Base-by-base conservation (phyloP, 768 basidiomycete genomes). In the Macrocybe gigantea region DNA sequence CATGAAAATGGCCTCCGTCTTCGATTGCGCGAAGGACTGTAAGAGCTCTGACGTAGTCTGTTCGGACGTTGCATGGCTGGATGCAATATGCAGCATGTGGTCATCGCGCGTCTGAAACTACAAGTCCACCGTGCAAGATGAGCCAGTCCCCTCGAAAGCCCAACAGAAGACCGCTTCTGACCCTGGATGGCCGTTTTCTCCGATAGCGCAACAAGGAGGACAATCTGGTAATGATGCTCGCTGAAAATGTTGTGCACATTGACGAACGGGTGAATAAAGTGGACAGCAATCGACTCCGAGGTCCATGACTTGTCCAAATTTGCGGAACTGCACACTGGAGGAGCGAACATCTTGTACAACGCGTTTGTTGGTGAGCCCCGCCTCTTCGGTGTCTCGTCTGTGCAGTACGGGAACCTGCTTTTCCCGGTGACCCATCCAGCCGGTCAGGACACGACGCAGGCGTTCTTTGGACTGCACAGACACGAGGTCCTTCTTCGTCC, bases 381-480 rank as follows among this genome's bases (percentile, higher is more conserved):
- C 29, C 29, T 39, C 10, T 14, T 36, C 5, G 40, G 2, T 2
- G 14, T 9, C 10, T 6, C 3, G 30, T 12, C 29, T 34, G 7
- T 44, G 8, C 12, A 12, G n/a, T 12, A 41, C 12, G 6, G 42
- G 37, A 11, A 37, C 13, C 22, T 37, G 12, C 6, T 22, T 32
- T 41, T 39, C 33, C 35, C 31, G 22, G 29, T 30, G 33, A 44
- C 22, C 35, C 30, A 13, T 41, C 42, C 39, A 73, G 90, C 88
- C 45, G 85, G 86, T 12, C 70, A 83, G 58, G 85, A 88, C 50
- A 81, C 85, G 0, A 93, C 92, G 4, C 71, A 87, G 33, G 77
- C 77, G 1, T 94, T 94, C 75, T 94, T 87, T 51, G 83, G 86
- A 6, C 76, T 94, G 44, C 93, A 95, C 62, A 78, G 90, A 30